Conservation (phyloP, 1,284 basidiomycete genomes). For the Leucoagaricus sp. region DNA sequence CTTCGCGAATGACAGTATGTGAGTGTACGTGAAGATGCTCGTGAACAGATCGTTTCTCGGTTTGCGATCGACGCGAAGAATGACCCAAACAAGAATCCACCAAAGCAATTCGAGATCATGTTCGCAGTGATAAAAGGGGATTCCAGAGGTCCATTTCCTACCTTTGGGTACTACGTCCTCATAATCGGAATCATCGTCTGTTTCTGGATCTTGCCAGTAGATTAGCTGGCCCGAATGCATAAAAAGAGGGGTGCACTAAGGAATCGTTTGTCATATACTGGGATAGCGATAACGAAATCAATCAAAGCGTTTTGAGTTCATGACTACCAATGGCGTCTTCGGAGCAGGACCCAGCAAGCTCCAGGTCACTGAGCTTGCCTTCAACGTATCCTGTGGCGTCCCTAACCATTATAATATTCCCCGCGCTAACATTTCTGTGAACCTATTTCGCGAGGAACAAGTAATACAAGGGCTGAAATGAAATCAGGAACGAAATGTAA, state of each 20-base stretch:
- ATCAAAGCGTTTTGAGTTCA: too few species aligned
- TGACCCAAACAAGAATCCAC: neutral
- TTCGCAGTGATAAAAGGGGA: neutral
- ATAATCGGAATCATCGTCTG: too few species aligned
- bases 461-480: conserved; percentile 18
- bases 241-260: conserved; percentile 23
- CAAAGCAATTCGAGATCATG: conserved; percentile 10
- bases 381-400: neutral
- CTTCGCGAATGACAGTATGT: neutral
- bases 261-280: neutral
- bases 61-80: neutral
- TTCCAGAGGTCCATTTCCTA: neutral
- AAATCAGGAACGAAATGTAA: neutral
- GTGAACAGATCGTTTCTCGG: neutral
- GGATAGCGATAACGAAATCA: too few species aligned
- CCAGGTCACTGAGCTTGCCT: neutral
- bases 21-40: neutral
- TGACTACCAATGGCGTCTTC: neutral
- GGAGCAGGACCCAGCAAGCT: neutral
- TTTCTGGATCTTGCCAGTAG: too few species aligned
- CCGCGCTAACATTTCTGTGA: conserved; percentile 24
- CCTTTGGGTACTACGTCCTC: neutral
- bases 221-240: conserved; percentile 7
- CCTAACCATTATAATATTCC: neutral
- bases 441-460: conserved; percentile 22